Evolutionary conservation across 2,329 filamentous ascomycete species (phyloP), one percentile per base, ranked within the genome.

Genomic region (Fusarium torulosum): DNA sequence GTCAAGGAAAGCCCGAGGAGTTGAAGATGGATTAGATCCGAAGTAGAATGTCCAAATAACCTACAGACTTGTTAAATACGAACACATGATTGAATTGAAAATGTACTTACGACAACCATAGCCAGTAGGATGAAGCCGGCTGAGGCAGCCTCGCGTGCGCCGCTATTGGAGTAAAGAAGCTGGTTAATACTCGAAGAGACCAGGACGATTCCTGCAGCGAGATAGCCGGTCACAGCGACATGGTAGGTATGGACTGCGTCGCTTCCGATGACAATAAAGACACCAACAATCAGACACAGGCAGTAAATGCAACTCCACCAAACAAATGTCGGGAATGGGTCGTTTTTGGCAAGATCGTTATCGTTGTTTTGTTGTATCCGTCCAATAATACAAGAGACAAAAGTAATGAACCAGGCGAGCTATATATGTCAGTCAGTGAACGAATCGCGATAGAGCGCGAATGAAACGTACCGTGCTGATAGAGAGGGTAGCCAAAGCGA

Each of bases 11-110:
- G 93, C 90, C 73, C 95, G 92, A 67, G 94, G 92, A 54, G 90
- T 88, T 17, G 94, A 92, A 41, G 93, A 92, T 2, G 95, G 94
- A 19, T 94, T 91, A 3, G 95, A 97, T 74, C 96, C 96, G 75
- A 97, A 99, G 84, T 98, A 98, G 81, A 98, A 97, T 72, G 97
- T 97, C 96, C 96, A 99, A 61, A 98, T 88, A 73, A 97, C 92
- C 94, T 97, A 27, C 58, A 29, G 15, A 14, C 9, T 20, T 27
- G 44, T 75, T 47, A 74, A 63, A 44, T 23, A 31, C 25, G 42
- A 17, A 47, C 21, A 21, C 20, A 7, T 31, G 21, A 3, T 56
- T 10, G 15, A 27, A 11, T 21, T 29, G 6, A 47, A 20, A 45
- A n/a, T 7, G 15, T 41, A 84, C 92, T 75, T 87, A 97, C 94